A percentile compares a stretch with the other conserved stretches of the same genome.
Evolutionary conservation across 495 filamentous ascomycete species (phyloP).

Genomic region (Trichoderma orchidacearum): DNA sequence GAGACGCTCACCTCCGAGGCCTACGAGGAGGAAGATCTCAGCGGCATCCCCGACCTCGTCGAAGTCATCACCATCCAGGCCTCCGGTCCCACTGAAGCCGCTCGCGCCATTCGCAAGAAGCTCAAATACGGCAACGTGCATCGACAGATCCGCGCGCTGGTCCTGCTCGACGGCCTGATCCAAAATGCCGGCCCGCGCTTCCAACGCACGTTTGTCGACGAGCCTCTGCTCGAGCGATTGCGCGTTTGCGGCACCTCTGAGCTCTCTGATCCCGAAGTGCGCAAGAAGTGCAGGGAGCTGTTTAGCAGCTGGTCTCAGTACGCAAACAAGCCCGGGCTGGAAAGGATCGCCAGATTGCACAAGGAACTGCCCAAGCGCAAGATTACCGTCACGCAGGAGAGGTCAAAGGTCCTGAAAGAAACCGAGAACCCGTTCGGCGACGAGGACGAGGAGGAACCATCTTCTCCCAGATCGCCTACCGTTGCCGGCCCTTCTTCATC

Average conservation of each 20-base stretch:
- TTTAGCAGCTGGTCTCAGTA: constrained; percentile 89
- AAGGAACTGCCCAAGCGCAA: constrained; percentile 47
- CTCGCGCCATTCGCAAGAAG: constrained; percentile 91
- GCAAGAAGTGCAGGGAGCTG: constrained; percentile 68
- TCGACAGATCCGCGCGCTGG: constrained; percentile 78
- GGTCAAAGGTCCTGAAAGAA: constrained; percentile 69
- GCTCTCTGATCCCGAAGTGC: constrained; percentile 73
- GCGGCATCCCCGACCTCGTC: constrained; percentile 85
- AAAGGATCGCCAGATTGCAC: constrained; percentile 64
- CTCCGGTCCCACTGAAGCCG: constrained; percentile 78
- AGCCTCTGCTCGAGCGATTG: constrained; percentile 84
- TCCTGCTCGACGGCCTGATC: constrained; percentile 84
- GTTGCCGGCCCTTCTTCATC: background rate
- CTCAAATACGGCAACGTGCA: constrained; percentile 95
- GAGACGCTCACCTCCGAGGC: constrained; percentile 82
- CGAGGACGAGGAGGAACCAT: constrained; percentile 41
- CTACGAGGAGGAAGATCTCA: constrained; percentile 79
- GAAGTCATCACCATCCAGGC: constrained; percentile 86
- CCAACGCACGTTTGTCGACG: constrained; percentile 76
- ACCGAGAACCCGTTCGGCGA: constrained; percentile 51
- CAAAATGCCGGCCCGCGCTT: constrained; percentile 89
- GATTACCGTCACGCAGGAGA: constrained; percentile 48
- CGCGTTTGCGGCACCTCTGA: constrained; percentile 76
- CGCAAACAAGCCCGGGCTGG: constrained; percentile 69
- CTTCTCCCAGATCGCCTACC: background rate